These are phyloP conservation scores for Trapa bicornis DNA, from an alignment of 345 rosid species.

Conservation along the genomic window DNA sequence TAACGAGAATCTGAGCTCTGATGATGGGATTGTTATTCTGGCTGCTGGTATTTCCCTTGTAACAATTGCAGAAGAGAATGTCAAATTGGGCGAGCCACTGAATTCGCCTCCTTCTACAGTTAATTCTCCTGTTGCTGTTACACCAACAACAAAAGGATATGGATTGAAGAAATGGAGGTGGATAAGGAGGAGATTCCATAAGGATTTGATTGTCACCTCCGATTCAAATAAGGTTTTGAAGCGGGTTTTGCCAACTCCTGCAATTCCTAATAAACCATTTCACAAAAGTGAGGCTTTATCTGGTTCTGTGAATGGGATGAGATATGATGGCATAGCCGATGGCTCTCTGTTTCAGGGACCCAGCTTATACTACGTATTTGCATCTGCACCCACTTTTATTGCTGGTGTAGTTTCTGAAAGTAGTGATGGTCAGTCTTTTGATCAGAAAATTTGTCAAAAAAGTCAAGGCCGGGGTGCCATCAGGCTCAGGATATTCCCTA, in stretches of 20 bases:
- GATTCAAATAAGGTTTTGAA: constrained; percentile 51
- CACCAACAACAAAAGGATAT: constrained; percentile 36
- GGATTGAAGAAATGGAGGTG: constrained; percentile 88
- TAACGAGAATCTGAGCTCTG: constrained; percentile 9
- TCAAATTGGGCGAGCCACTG: neutral
- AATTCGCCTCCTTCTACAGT: constrained; percentile 7
- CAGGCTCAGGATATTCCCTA: constrained; percentile 19
- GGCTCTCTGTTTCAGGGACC: constrained; percentile 22
- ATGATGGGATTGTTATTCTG: constrained; percentile 6
- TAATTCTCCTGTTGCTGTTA: neutral
- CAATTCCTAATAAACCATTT: constrained; percentile 30
- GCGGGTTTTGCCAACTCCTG: constrained; percentile 47
- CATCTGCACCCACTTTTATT: constrained; percentile 31
- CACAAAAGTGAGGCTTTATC: constrained; percentile 31
- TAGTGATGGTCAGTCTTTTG: constrained; percentile 57
- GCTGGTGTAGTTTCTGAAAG: constrained; percentile 46
- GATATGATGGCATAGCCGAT: constrained; percentile 11
- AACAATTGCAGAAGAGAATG: constrained; percentile 3
- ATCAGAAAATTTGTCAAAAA: constrained; percentile 48
- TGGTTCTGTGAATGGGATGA: constrained; percentile 7
- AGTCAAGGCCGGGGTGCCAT: constrained; percentile 30
- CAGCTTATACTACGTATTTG: constrained; percentile 42
- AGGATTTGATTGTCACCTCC: constrained; percentile 25
- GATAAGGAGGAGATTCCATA: constrained; percentile 42
- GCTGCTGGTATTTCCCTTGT: constrained; percentile 1